A percentile compares a stretch with the other conserved stretches of the same genome.
phyloP scores from a whole-genome alignment of 257 asterid species.

The Petunia secreta region DNA sequence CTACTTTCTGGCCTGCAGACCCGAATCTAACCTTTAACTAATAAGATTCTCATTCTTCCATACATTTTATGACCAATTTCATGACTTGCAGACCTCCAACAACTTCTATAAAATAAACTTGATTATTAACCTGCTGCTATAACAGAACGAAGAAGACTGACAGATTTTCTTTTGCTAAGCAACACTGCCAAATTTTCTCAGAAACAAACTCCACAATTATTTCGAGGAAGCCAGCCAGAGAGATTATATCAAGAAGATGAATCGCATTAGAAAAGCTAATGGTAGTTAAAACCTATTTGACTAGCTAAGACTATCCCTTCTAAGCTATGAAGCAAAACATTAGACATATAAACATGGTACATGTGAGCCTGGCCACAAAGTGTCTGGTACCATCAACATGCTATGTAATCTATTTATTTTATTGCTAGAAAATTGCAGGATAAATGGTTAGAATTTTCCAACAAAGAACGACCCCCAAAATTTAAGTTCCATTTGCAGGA shows the following conservation, averaged over 20 bases:
- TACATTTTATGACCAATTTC: neutral
- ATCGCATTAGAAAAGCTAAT: neutral
- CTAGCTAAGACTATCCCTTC: neutral
- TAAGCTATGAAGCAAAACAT: neutral
- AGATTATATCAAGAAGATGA: conserved; percentile 2
- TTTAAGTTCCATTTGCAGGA: neutral
- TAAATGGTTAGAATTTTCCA: neutral
- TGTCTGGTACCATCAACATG: conserved; percentile 13
- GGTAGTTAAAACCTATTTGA: neutral
- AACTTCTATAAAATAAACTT: conserved; percentile 4
- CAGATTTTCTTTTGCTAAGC: neutral
- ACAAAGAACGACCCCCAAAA: neutral
- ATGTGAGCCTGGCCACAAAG: conserved; percentile 4
- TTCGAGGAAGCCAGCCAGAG: neutral
- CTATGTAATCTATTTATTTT: conserved; percentile 10
- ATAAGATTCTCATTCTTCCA: neutral
- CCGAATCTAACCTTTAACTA: neutral
- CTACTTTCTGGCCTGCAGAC: conserved; percentile 10
- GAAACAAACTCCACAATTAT: conserved; percentile 9
- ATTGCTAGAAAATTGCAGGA: neutral
- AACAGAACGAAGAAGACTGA: neutral
- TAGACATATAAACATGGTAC: neutral
- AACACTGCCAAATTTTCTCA: neutral
- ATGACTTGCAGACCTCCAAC: neutral
- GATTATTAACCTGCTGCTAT: neutral